phyloP scores from a whole-genome alignment of 2,329 filamentous ascomycete species.

The Neofusicoccum laricinum region DNA sequence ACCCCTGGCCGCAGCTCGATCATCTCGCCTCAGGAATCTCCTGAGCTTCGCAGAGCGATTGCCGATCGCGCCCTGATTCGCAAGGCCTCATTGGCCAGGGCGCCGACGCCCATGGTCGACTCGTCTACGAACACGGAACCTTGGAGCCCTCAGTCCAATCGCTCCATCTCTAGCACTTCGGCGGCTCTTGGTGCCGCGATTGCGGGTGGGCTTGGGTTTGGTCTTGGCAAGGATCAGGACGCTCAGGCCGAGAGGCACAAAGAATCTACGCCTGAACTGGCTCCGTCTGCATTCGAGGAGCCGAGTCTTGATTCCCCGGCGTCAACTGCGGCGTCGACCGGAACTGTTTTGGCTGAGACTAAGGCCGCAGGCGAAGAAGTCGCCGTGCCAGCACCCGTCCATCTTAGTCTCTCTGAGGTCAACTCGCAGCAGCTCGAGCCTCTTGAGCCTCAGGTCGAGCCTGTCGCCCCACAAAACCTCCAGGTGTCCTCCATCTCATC shows the following conservation, averaged over 20 bases:
- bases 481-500: conserved; percentile 15
- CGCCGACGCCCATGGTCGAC: conserved; percentile 54
- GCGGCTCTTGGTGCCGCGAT: conserved; percentile 21
- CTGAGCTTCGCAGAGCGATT: conserved; percentile 2
- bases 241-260: not conserved
- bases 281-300: conserved; percentile 13
- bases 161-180: conserved; percentile 24
- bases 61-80: conserved; percentile 12
- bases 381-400: not conserved
- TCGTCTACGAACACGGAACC: conserved; percentile 62
- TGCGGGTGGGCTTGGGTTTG: conserved; percentile 25
- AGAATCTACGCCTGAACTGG: conserved; percentile 10
- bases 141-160: conserved; percentile 43
- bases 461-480: conserved; percentile 3
- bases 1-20: conserved; percentile 12
- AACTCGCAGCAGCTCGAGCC: conserved; percentile 10
- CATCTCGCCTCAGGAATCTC: conserved; percentile 13
- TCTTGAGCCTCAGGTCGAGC: conserved; percentile 6
- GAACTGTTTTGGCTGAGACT: conserved; percentile 14
- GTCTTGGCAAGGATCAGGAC: conserved; percentile 17
- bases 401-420: conserved; percentile 9
- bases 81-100: conserved; percentile 20
- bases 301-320: conserved; percentile 1
- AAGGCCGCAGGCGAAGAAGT: not conserved
- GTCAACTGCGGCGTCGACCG: conserved; percentile 16